These are phyloP conservation scores for Naegleria lovaniensis DNA, from an alignment of 208 protist species.

Conservation along the genomic window DNA sequence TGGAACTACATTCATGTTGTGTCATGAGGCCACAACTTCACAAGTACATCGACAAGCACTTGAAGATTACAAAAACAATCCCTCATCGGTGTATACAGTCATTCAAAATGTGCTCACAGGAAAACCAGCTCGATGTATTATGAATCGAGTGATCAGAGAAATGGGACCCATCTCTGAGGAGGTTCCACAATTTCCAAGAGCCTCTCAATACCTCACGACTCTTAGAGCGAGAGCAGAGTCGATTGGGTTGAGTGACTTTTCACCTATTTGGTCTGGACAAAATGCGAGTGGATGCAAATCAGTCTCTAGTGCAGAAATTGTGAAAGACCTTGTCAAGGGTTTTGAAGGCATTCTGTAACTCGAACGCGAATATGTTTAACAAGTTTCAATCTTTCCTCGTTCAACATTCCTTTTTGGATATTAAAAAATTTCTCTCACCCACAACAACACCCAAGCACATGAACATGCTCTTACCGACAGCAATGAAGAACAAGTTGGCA, in stretches of 20 bases:
- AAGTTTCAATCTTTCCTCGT: too few relatives aligned
- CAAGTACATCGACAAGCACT: neutral
- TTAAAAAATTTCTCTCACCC: neutral
- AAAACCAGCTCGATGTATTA: neutral
- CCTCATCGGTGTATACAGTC: neutral
- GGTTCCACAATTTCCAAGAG: neutral
- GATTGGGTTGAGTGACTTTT: neutral
- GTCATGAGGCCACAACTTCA: neutral
- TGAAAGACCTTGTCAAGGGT: neutral
- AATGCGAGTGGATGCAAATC: neutral
- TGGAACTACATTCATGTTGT: neutral
- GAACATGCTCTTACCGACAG: too few relatives aligned
- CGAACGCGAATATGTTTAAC: too few relatives aligned
- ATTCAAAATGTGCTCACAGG: neutral
- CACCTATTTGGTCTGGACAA: neutral
- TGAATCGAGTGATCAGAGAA: neutral
- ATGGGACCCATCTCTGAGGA: neutral
- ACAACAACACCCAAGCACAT: neutral
- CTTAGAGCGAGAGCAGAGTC: neutral
- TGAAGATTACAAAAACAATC: neutral
- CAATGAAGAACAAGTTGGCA: too few relatives aligned
- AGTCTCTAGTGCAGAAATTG: neutral
- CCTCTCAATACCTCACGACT: neutral
- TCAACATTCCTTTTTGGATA: neutral
- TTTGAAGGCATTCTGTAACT: too few relatives aligned